A percentile compares a stretch with the other conserved stretches of the same genome.
Evolutionary conservation across 202 grass and related monocot species (phyloP).

Genomic region (Tripidium arundinaceum): DNA sequence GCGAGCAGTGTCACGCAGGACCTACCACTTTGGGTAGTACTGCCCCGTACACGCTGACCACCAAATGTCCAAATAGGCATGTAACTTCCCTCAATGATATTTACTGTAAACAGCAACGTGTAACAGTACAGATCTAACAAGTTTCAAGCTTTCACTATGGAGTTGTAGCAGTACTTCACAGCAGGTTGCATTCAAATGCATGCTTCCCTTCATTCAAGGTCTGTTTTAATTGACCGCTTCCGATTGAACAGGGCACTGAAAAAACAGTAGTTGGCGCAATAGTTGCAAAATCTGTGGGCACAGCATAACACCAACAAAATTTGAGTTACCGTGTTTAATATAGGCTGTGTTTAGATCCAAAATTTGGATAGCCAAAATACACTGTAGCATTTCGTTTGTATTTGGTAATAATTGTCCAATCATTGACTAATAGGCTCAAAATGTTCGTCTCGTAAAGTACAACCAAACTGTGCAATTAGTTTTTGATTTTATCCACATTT

Average conservation of each 20-base stretch:
- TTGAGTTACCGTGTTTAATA: background rate
- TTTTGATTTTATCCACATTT: too few relatives aligned
- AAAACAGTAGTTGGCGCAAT: background rate
- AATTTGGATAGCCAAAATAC: too few relatives aligned
- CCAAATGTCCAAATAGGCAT: background rate
- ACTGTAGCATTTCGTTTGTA: too few relatives aligned
- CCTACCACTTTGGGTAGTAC: background rate
- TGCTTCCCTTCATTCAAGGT: background rate
- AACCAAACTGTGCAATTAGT: too few relatives aligned
- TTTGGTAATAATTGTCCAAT: too few relatives aligned
- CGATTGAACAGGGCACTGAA: background rate
- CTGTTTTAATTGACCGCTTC: background rate
- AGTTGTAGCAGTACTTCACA: too few relatives aligned
- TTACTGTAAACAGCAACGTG: background rate
- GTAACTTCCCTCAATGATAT: background rate
- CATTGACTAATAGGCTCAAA: too few relatives aligned
- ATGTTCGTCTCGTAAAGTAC: too few relatives aligned
- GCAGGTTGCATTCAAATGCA: background rate
- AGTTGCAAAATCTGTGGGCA: background rate
- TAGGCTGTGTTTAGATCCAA: too few relatives aligned
- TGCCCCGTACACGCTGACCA: background rate
- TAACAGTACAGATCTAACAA: background rate
- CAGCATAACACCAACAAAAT: background rate
- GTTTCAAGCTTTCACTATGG: too few relatives aligned
- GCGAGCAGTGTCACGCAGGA: background rate